These are phyloP conservation scores for Penicillium pancosmium DNA, from an alignment of 495 filamentous ascomycete genomes.

Conservation along the genomic window DNA sequence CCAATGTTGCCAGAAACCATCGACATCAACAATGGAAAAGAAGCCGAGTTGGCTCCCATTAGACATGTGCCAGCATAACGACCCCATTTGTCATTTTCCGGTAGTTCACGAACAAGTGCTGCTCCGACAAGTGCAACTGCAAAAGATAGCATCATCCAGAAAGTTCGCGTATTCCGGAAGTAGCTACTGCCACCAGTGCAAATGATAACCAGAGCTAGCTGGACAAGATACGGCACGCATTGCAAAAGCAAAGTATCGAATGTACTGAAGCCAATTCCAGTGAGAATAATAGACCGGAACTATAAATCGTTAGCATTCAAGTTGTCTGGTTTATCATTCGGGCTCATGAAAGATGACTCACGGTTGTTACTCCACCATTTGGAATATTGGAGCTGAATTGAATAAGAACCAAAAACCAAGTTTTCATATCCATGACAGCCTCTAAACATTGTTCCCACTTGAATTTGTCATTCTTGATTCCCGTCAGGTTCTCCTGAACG, in stretches of 20 bases:
- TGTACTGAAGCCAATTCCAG: slow-evolving; percentile 1
- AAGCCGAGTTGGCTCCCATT: slow-evolving; percentile 2
- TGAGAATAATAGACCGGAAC: slow-evolving; percentile 5
- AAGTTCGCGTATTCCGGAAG: not conserved
- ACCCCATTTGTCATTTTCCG: not conserved
- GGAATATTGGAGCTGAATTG: slow-evolving; percentile 19
- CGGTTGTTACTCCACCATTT: slow-evolving; percentile 34
- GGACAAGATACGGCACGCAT: not conserved
- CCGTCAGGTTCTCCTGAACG: slow-evolving; percentile 7
- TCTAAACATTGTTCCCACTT: slow-evolving; percentile 51
- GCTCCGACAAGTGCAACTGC: not conserved
- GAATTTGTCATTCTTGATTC: slow-evolving; percentile 49
- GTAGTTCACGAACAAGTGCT: not conserved
- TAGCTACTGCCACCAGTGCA: not conserved
- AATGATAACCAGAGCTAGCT: not conserved
- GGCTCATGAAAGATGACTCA: not conserved
- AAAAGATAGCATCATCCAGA: not conserved
- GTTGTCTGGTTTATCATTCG: not conserved
- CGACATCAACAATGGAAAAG: slow-evolving; percentile 28
- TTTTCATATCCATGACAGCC: slow-evolving; percentile 45
- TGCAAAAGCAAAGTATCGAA: slow-evolving; percentile 4
- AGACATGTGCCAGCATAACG: not conserved
- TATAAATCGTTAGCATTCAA: not conserved
- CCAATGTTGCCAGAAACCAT: slow-evolving; percentile 48
- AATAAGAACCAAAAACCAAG: slow-evolving; percentile 23